Base-by-base conservation (phyloP, 805 yeast species). In the Kluyveromyces siamensis region DNA sequence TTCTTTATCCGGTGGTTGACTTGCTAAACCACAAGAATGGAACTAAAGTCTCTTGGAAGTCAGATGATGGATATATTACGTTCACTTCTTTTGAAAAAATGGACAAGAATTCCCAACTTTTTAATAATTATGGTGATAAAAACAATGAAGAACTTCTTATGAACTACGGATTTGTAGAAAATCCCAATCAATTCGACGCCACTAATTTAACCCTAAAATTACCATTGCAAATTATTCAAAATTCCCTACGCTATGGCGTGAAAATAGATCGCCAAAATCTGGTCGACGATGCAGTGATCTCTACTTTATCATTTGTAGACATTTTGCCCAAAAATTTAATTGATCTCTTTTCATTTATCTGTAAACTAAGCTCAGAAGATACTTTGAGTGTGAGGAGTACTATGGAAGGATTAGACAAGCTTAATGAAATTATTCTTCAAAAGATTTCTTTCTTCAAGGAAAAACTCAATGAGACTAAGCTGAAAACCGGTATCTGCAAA, bases 111-210 rank as follows among this genome's bases (percentile, higher is more conserved):
- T 61, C 66, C 2, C 84, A 87, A 60, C 52, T 90, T 1, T 86
- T 67, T 66, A 89, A 89, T 61, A 86, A 87, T 64, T 89, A 90
- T 64, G 97, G 96, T 2, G 80, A 85, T 47, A 89, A 88, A 63
- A 84, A 93, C 0, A 89, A 88, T 59, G 95, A 86, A 53, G 96
- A 87, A 54, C 65, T 89, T 27, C 64, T 90, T 6, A 67, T 89
- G 55, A 89, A 84, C 0, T 90, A 90, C 62, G 97, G 97, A 0
- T 90, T 90, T 65, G 75, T 80, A 9, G 44, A 81, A 2, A 74
- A 73, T 16, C 66, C 75, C 43, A 85, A 84, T 55, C 67, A 68
- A 9, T 79, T 79, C 36, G 91, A 86, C 53, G 59, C 69, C 5
- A 68, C 81, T 1, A 80, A 80, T 14, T 71, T 89, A 41, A 74